A percentile compares a stretch with the other conserved stretches of the same genome.
Evolutionary conservation across 2,329 filamentous ascomycete species (phyloP).

Genomic region (Dactylonectria macrodidyma): DNA sequence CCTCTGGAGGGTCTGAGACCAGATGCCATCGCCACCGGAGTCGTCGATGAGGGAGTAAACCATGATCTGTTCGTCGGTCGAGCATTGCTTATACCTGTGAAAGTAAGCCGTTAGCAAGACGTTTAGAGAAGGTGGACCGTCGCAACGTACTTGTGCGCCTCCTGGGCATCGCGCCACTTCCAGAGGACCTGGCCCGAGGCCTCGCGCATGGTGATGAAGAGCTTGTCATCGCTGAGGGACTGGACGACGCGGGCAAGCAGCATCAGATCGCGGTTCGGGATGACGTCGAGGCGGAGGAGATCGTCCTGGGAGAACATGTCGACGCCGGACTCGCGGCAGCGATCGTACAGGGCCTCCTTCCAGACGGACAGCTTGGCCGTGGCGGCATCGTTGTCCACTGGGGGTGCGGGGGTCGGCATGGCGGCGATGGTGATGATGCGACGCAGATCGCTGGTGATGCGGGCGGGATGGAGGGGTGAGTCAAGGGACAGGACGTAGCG

Average conservation of each 20-base stretch:
- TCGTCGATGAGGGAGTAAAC: conserved; percentile 93
- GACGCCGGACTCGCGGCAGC: conserved; percentile 65
- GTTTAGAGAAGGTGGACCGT: neutral
- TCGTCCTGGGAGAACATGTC: conserved; percentile 72
- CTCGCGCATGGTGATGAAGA: conserved; percentile 65
- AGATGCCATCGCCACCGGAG: conserved; percentile 87
- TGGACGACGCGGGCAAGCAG: conserved; percentile 71
- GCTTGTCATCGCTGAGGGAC: conserved; percentile 71
- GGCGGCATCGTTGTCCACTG: conserved; percentile 51
- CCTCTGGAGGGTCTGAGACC: conserved; percentile 87
- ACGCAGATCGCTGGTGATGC: neutral
- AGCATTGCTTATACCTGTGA: conserved; percentile 70
- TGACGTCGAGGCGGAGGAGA: conserved; percentile 69
- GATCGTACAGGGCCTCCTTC: conserved; percentile 71
- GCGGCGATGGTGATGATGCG: conserved; percentile 20
- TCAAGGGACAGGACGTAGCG: conserved; percentile 29
- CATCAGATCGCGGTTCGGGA: conserved; percentile 69
- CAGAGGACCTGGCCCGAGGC: conserved; percentile 62
- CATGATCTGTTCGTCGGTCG: conserved; percentile 82
- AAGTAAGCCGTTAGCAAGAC: conserved; percentile 31
- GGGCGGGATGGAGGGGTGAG: conserved; percentile 35
- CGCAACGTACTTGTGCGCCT: conserved; percentile 71
- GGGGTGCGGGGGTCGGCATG: conserved; percentile 49
- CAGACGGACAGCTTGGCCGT: conserved; percentile 64
- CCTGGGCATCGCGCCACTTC: conserved; percentile 71